Conservation (phyloP, 2,329 filamentous ascomycete species). For the Fusarium tricinctum region DNA sequence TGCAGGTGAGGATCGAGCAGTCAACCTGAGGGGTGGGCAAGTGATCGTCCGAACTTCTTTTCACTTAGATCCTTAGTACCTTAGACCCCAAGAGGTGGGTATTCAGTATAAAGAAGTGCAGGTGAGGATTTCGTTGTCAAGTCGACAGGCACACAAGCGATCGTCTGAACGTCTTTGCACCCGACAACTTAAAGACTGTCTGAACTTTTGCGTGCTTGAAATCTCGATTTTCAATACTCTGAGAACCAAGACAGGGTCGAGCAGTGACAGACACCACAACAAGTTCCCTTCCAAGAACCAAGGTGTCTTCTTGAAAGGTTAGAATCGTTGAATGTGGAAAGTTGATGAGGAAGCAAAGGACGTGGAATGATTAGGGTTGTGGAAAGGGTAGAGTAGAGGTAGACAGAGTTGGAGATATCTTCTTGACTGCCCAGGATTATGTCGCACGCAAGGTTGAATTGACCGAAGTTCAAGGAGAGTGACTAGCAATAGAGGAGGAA, state of each 20-base stretch:
- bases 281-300: constrained; percentile 1
- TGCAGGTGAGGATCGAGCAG: not conserved
- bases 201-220: no score
- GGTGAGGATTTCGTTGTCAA: no score
- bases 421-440: no score
- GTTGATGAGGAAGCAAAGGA: not conserved
- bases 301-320: not conserved
- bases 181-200: no score
- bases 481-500: not conserved
- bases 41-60: not conserved
- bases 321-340: not conserved
- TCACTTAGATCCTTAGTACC: no score
- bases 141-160: no score
- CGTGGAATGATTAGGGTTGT: not conserved
- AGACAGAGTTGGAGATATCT: not conserved
- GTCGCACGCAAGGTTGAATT: not conserved
- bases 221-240: not conserved
- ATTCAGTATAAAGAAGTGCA: no score
- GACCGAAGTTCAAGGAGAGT: not conserved
- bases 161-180: no score
- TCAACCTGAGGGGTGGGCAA: constrained; percentile 1
- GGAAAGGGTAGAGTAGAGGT: not conserved
- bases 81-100: no score
- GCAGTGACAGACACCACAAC: not conserved
- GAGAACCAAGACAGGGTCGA: not conserved